These are phyloP conservation scores for Podosphaera fusca DNA, from an alignment of 2,329 filamentous ascomycete genomes.

Conservation along the genomic window DNA sequence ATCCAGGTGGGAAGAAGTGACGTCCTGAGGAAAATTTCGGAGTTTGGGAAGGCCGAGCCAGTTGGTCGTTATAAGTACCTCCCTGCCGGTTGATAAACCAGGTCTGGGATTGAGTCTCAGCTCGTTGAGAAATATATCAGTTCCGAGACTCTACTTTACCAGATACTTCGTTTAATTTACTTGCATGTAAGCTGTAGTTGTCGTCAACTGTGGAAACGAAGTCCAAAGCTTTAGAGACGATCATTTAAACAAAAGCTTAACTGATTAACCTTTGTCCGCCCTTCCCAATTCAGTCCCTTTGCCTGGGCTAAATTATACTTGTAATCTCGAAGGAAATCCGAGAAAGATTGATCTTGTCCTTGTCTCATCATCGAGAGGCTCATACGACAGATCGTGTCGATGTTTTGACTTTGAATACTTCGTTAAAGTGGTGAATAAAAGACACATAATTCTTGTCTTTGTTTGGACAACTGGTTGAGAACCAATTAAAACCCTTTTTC, in stretches of 20 bases:
- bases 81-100: background rate
- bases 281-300: background rate
- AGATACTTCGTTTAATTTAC: background rate
- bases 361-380: background rate
- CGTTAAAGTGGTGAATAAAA: background rate
- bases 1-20: background rate
- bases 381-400: background rate
- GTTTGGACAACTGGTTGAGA: background rate
- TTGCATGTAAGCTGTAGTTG: background rate
- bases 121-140: background rate
- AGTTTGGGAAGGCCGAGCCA: no score
- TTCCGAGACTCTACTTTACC: background rate
- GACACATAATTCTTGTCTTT: background rate
- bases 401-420: background rate
- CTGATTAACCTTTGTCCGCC: background rate
- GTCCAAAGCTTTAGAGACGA: background rate
- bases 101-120: background rate
- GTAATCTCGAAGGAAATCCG: background rate
- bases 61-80: no score
- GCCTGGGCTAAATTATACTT: background rate
- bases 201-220: background rate
- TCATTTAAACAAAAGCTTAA: background rate
- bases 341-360: background rate
- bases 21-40: no score
- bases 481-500: background rate